phyloP scores from a whole-genome alignment of 805 yeast species.

The Yueomyces sinensis region DNA sequence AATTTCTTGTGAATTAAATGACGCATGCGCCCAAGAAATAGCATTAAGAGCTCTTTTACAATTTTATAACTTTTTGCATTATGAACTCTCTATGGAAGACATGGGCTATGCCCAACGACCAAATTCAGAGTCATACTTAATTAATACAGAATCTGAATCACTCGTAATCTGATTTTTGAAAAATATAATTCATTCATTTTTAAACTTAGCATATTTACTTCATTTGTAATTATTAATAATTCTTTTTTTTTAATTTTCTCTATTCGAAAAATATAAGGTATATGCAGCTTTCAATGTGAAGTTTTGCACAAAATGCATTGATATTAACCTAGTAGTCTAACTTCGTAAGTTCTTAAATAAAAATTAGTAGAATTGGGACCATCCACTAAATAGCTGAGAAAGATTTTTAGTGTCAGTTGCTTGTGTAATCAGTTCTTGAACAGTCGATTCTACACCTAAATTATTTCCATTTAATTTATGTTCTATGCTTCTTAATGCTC shows the following conservation, averaged over 20 bases:
- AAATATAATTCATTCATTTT: no score
- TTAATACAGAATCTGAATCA: constrained; percentile 2
- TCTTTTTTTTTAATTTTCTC: no score
- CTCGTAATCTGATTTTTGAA: background rate
- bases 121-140: background rate
- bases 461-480: constrained; percentile 54
- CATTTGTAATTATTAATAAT: background rate
- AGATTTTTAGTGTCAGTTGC: constrained; percentile 60
- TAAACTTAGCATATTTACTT: no score
- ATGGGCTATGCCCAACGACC: constrained; percentile 38
- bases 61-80: constrained; percentile 55
- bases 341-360: background rate
- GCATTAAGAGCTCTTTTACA: constrained; percentile 70
- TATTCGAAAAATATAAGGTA: background rate
- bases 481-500: constrained; percentile 62
- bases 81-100: constrained; percentile 36
- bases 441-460: constrained; percentile 71
- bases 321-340: background rate
- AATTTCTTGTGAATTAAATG: constrained; percentile 57
- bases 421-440: constrained; percentile 64
- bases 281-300: background rate
- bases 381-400: constrained; percentile 67
- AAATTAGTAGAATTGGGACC: constrained; percentile 60
- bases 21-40: constrained; percentile 74
- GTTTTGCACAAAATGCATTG: background rate